phyloP scores from a whole-genome alignment of 2,329 filamentous ascomycete genomes.

The Xylaria polymorpha region DNA sequence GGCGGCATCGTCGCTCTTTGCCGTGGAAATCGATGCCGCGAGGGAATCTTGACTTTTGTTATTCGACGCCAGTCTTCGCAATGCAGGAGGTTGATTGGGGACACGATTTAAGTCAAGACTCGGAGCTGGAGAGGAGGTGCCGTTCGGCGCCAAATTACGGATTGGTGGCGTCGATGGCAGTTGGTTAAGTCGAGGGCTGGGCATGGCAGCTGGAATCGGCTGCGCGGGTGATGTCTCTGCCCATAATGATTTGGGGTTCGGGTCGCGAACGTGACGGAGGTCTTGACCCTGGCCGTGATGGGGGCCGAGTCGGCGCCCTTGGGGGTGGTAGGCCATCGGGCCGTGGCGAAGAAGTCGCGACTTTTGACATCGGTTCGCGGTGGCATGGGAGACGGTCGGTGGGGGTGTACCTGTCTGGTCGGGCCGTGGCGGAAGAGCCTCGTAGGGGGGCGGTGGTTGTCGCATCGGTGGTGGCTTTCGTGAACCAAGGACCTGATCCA shows the following conservation, averaged over 20 bases:
- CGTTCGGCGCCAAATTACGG: conserved; percentile 54
- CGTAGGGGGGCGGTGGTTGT: conserved; percentile 43
- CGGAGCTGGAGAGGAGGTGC: conserved; percentile 60
- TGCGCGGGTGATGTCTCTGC: conserved; percentile 31
- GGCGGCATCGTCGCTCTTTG: conserved; percentile 63
- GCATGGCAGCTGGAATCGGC: conserved; percentile 28
- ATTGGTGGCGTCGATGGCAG: conserved; percentile 45
- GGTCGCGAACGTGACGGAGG: conserved; percentile 39
- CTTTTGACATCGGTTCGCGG: conserved; percentile 33
- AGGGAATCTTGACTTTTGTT: conserved; percentile 71
- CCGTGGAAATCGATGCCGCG: conserved; percentile 59
- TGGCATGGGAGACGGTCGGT: conserved; percentile 39
- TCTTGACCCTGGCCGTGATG: conserved; percentile 40
- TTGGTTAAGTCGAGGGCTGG: conserved; percentile 43
- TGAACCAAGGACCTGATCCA: conserved; percentile 77
- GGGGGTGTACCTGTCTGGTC: conserved; percentile 42
- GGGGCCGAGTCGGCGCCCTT: conserved; percentile 36
- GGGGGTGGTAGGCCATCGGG: conserved; percentile 40
- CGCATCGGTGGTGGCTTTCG: conserved; percentile 55
- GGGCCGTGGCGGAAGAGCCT: conserved; percentile 41
- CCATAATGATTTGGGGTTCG: conserved; percentile 38
- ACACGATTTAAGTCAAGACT: conserved; percentile 63
- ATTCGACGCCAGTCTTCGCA: conserved; percentile 61
- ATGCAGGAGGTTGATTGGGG: conserved; percentile 54
- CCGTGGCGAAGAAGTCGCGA: conserved; percentile 36